Evolutionary conservation across 1,284 basidiomycete species (phyloP), one percentile per base, ranked within the genome.

Genomic region (Trichosporon coremiiforme): DNA sequence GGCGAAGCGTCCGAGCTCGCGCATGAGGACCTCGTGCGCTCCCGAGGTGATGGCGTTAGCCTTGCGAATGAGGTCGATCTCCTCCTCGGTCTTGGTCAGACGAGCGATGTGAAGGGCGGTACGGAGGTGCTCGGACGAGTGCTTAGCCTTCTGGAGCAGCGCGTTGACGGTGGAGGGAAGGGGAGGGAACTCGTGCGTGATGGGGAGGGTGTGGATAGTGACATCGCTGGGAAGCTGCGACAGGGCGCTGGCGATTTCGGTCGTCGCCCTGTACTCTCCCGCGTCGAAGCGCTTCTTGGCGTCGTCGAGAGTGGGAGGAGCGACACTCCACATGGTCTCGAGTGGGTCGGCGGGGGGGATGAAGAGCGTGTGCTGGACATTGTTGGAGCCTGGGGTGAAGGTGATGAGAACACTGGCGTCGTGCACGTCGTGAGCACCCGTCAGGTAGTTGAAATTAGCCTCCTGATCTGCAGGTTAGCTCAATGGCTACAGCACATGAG

Each of bases 1-100:
- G 12, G 92, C 91, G 20, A 89, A 90, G 63, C 87, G 85, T 2
- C 93, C 93, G 5, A 95, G 86, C 12, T 94, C 89, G n/a, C 91
- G 87, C 93, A 96, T 96, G 64, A 96, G 89, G 7, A 89, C 88
- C 82, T 94, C 92, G 75, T 96, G 94, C 1, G 94, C 94, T 4
- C 89, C 86, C 0, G 91, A 93, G 73, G 91, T 93, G 74, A 96
- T 93, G 68, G 87, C 86, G 78, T 92, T 94, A 0, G 94, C 94
- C 68, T 88, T 87, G 67, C 87, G 85, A 75, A 96, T 93, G 71
- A 87, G 84, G 15, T 85, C 86, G 68, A 97, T 88, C 84, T 96
- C 94, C 53, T 86, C 81, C 3, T 85, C 82, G 22, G 90, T 90
- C 84, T 96, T 97, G 71, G 86, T 89, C 31, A 96, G 82, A 8